Conservation (phyloP, 225 moss, liverwort and hornwort genomes). For the Thuidium tamariscinum region DNA sequence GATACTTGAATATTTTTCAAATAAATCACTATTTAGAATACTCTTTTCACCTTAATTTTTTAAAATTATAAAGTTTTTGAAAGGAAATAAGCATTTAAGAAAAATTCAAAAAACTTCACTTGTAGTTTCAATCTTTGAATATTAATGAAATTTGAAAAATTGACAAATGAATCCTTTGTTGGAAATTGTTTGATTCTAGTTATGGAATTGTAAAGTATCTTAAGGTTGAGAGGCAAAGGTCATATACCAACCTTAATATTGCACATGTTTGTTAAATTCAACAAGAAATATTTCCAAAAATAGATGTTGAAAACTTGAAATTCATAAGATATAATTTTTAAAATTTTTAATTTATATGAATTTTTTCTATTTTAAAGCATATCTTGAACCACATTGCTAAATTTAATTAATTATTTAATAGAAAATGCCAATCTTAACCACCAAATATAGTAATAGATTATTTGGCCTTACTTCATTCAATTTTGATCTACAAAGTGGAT, state of each 20-base stretch:
- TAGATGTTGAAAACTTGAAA: too few species aligned
- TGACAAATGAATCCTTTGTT: neutral
- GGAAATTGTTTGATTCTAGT: neutral
- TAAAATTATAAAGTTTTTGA: neutral
- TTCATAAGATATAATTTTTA: too few species aligned
- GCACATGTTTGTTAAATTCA: rapidly evolving
- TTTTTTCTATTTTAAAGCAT: neutral
- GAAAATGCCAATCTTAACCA: neutral
- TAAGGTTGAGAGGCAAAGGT: neutral
- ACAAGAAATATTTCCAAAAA: neutral
- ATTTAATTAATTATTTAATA: neutral
- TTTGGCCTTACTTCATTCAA: neutral
- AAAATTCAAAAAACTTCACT: neutral
- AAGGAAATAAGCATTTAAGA: neutral
- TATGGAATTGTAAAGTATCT: neutral
- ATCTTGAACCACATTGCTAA: neutral
- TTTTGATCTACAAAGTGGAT: too few species aligned
- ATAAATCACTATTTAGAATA: neutral
- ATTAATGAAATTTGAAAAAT: neutral
- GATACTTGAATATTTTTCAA: neutral
- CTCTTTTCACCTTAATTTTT: neutral
- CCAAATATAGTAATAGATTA: rapidly evolving
- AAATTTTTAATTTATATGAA: too few species aligned
- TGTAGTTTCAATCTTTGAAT: neutral
- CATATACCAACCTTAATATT: neutral